phyloP scores from a whole-genome alignment of 1,284 basidiomycete species.

The Melampsora occidentalis region DNA sequence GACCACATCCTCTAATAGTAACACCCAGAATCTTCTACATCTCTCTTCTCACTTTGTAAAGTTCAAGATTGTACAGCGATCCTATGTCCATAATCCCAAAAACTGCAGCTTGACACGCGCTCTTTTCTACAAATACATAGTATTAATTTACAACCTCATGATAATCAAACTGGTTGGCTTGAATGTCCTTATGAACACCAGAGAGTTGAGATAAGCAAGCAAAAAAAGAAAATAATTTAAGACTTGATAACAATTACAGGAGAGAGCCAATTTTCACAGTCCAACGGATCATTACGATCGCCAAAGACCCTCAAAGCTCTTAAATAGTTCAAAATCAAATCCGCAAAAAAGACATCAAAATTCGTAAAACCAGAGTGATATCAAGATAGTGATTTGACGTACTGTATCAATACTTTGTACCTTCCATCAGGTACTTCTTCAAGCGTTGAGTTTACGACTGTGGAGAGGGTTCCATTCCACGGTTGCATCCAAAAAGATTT shows the following conservation, averaged over 20 bases:
- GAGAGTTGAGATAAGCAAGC: no score
- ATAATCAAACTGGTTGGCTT: no score
- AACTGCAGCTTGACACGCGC: no score
- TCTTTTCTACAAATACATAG: no score
- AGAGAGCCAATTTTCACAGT: conserved; percentile 40
- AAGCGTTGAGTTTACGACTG: conserved; percentile 6
- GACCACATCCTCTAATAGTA: no score
- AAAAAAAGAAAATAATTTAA: background rate
- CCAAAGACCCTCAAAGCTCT: conserved; percentile 39
- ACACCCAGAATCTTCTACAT: no score
- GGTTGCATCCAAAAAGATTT: background rate
- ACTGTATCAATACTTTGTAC: conserved; percentile 32
- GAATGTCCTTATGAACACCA: no score
- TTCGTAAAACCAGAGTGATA: background rate
- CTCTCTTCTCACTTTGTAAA: no score
- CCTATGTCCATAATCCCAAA: no score
- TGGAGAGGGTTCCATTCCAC: conserved; percentile 32
- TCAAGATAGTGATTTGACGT: background rate
- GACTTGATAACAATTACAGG: conserved; percentile 6
- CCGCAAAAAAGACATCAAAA: background rate
- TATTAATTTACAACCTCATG: no score
- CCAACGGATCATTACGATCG: background rate
- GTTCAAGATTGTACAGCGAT: no score
- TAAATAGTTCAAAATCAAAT: background rate
- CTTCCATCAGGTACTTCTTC: conserved; percentile 15